Conservation (phyloP, 2,329 filamentous ascomycete species). For the Colletotrichum lupini region DNA sequence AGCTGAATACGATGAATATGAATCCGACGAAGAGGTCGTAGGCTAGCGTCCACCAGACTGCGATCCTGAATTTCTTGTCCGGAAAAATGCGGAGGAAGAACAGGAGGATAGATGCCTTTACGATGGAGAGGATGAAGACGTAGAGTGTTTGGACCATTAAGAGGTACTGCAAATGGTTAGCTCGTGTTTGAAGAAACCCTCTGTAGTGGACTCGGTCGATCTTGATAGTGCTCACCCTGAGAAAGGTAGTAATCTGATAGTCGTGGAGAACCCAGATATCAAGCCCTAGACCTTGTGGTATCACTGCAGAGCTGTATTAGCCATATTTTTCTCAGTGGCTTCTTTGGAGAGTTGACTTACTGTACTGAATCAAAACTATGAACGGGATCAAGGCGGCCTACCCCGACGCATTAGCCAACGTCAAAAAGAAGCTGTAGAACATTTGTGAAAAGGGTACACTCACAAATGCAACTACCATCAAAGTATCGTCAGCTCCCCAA, state of each 20-base stretch:
- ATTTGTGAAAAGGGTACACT: neutral
- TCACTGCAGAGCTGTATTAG: neutral
- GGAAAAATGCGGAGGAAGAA: conserved; percentile 51
- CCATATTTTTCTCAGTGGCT: no score
- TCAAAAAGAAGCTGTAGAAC: no score
- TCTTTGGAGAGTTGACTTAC: neutral
- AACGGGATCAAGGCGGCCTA: conserved; percentile 9
- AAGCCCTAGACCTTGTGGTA: conserved; percentile 55
- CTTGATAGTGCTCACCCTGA: neutral
- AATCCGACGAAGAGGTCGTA: conserved; percentile 29
- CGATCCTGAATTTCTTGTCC: conserved; percentile 37
- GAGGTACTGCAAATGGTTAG: conserved; percentile 42
- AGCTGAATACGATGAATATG: conserved; percentile 47
- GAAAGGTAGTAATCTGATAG: conserved; percentile 14
- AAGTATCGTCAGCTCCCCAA: conserved; percentile 7
- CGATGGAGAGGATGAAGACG: conserved; percentile 45
- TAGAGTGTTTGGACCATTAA: conserved; percentile 50
- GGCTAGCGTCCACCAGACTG: conserved; percentile 37
- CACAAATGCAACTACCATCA: conserved; percentile 6
- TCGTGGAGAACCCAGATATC: conserved; percentile 58
- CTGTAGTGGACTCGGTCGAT: conserved; percentile 60
- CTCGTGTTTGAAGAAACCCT: conserved; percentile 42
- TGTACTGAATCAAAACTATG: neutral
- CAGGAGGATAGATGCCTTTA: conserved; percentile 48
- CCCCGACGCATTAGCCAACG: neutral